Conservation (phyloP, 2,329 filamentous ascomycete genomes). For the Ophiobolus disseminans region DNA sequence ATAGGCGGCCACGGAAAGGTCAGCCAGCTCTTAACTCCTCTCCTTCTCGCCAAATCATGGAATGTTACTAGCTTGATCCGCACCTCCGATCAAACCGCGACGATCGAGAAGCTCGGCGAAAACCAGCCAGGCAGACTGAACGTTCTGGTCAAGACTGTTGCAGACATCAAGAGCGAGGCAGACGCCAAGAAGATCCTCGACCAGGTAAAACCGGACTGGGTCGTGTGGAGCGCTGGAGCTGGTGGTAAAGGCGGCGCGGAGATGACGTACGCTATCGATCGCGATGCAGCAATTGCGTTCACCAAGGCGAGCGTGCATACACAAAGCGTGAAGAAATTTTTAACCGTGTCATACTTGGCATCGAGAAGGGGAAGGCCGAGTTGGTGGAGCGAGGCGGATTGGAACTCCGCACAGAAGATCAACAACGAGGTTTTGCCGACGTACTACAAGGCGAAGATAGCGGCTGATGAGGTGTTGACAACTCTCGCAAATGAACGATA, state of each 20-base stretch:
- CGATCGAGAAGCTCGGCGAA: slow-evolving; percentile 68
- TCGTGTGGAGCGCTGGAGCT: slow-evolving; percentile 72
- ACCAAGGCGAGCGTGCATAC: slow-evolving; percentile 57
- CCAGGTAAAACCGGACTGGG: slow-evolving; percentile 67
- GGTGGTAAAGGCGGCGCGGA: slow-evolving; percentile 61
- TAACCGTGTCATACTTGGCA: slow-evolving; percentile 62
- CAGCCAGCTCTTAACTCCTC: slow-evolving; percentile 74
- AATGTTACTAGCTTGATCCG: slow-evolving; percentile 81
- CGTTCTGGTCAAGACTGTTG: slow-evolving; percentile 73
- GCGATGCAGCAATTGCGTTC: slow-evolving; percentile 62
- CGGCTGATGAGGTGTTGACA: slow-evolving; percentile 63
- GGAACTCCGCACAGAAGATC: slow-evolving; percentile 53
- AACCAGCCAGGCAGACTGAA: slow-evolving; percentile 68
- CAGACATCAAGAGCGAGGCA: slow-evolving; percentile 69
- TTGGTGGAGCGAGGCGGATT: slow-evolving; percentile 61
- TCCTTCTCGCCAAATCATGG: slow-evolving; percentile 77
- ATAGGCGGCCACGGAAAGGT: slow-evolving; percentile 85
- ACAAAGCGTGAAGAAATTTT: slow-evolving; percentile 59
- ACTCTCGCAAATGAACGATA: slow-evolving; percentile 47
- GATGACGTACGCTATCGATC: slow-evolving; percentile 61
- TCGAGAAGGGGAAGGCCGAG: slow-evolving; percentile 56
- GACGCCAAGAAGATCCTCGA: slow-evolving; percentile 70
- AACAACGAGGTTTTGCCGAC: slow-evolving; percentile 59
- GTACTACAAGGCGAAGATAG: slow-evolving; percentile 63
- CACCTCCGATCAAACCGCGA: slow-evolving; percentile 68